Percentiles rank a stretch among this genome's conserved stretches.
Conservation (phyloP, 805 yeast genomes). For the Saturnispora galanensis region DNA sequence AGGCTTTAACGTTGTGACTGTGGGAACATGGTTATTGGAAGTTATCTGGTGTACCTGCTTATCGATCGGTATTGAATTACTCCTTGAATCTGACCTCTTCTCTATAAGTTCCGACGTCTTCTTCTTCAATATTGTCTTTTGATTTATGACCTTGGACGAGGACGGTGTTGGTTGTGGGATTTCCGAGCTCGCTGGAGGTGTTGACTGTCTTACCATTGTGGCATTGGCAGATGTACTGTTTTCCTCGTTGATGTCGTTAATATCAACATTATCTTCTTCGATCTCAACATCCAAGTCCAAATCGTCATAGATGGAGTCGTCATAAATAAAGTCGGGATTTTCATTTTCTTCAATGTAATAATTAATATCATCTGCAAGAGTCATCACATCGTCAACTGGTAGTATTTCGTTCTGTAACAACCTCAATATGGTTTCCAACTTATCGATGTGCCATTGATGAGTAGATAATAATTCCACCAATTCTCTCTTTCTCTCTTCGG, state of each 20-base stretch:
- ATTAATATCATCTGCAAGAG: slow-evolving; percentile 78
- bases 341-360: slow-evolving; percentile 91
- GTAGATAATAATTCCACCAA: slow-evolving; percentile 60
- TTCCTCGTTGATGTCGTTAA: slow-evolving; percentile 18
- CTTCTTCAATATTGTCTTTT: neutral
- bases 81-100: slow-evolving; percentile 8
- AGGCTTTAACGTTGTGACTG: slow-evolving; percentile 26
- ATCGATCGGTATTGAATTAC: slow-evolving; percentile 5
- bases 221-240: slow-evolving; percentile 6
- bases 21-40: slow-evolving; percentile 11
- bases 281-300: slow-evolving; percentile 53
- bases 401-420: slow-evolving; percentile 70
- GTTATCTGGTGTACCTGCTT: slow-evolving; percentile 15
- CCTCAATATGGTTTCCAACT: slow-evolving; percentile 68
- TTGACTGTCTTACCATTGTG: slow-evolving; percentile 3
- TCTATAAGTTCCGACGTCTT: slow-evolving; percentile 3
- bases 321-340: slow-evolving; percentile 89
- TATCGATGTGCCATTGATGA: slow-evolving; percentile 68
- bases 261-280: slow-evolving; percentile 20
- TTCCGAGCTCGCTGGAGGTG: slow-evolving; percentile 9
- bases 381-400: slow-evolving; percentile 65
- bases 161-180: slow-evolving; percentile 7
- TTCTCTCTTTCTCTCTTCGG: slow-evolving; percentile 43
- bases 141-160: neutral
- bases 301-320: slow-evolving; percentile 87